A percentile compares a stretch with the other conserved stretches of the same genome.
phyloP scores from a whole-genome alignment of 192 early-diverging fungal species.

The Cladochytrium replicatum region DNA sequence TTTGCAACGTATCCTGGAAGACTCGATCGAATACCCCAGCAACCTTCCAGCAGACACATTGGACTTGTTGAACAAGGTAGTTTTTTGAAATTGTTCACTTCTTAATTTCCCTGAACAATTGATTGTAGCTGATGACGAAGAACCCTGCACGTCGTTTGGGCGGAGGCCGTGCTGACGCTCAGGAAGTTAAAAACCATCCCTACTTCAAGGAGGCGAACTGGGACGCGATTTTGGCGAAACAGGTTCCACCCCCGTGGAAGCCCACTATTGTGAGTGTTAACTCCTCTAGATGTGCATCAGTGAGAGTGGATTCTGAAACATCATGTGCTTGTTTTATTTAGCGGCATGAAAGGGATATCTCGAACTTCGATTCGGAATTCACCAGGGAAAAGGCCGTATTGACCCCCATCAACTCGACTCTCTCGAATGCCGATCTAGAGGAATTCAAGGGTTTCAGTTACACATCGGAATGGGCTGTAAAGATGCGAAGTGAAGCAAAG shows the following conservation, averaged over 20 bases:
- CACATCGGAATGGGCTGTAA: conserved; percentile 71
- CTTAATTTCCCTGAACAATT: conserved; percentile 1
- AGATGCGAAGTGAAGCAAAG: conserved; percentile 1
- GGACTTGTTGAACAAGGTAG: conserved; percentile 73
- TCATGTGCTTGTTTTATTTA: conserved; percentile 6
- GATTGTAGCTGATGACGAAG: conserved; percentile 65
- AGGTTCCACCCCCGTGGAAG: conserved; percentile 76
- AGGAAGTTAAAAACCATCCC: conserved; percentile 90
- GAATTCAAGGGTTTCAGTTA: conserved; percentile 90
- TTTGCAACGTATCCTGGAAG: conserved; percentile 88
- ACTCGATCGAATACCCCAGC: conserved; percentile 88
- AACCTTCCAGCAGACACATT: conserved; percentile 90
- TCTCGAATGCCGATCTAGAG: conserved; percentile 66
- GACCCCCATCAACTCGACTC: conserved; percentile 77
- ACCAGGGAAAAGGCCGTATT: conserved; percentile 82
- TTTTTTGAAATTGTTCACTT: conserved; percentile 6
- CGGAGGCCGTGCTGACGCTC: conserved; percentile 73
- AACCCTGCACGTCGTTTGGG: conserved; percentile 84
- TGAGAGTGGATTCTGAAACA: background rate
- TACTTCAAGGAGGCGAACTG: conserved; percentile 94
- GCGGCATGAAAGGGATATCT: conserved; percentile 67
- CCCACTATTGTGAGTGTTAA: conserved; percentile 67
- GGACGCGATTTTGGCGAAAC: conserved; percentile 84
- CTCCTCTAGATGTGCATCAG: background rate
- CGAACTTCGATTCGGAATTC: conserved; percentile 98